Conservation (phyloP, 345 rosid genomes). For the Salix purpurea region DNA sequence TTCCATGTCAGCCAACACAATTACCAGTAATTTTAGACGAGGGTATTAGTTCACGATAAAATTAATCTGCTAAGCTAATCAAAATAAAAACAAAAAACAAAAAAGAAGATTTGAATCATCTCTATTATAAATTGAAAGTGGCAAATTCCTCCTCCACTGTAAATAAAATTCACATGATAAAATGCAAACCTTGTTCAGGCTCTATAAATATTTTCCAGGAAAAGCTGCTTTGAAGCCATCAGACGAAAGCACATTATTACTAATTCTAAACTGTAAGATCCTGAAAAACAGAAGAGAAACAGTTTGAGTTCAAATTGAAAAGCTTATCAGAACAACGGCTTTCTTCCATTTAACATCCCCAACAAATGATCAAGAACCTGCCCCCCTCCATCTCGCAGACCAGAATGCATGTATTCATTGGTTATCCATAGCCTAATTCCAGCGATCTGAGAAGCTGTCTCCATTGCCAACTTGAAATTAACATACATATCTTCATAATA, state of each 20-base stretch:
- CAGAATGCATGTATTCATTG: slow-evolving; percentile 90
- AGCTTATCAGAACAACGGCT: slow-evolving; percentile 52
- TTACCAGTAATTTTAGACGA: no score
- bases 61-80: neutral
- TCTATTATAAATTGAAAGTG: neutral
- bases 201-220: neutral
- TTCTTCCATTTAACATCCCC: slow-evolving; percentile 80
- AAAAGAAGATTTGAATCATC: neutral
- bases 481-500: slow-evolving; percentile 87
- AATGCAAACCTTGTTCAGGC: neutral
- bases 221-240: neutral
- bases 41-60: neutral
- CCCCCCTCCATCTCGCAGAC: slow-evolving; percentile 72
- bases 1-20: neutral
- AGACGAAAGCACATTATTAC: neutral
- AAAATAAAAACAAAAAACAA: no score
- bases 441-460: slow-evolving; percentile 67
- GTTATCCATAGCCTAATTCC: slow-evolving; percentile 80
- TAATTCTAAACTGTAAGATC: neutral
- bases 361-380: slow-evolving; percentile 72
- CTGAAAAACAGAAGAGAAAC: neutral
- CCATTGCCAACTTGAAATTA: slow-evolving; percentile 70
- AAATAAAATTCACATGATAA: neutral
- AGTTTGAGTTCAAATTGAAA: neutral
- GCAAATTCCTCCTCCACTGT: neutral